Percentiles rank a stretch among this genome's conserved stretches.
Evolutionary conservation across 192 early-diverging fungal genomes (phyloP).

Genomic region (Pilaira anomala): DNA sequence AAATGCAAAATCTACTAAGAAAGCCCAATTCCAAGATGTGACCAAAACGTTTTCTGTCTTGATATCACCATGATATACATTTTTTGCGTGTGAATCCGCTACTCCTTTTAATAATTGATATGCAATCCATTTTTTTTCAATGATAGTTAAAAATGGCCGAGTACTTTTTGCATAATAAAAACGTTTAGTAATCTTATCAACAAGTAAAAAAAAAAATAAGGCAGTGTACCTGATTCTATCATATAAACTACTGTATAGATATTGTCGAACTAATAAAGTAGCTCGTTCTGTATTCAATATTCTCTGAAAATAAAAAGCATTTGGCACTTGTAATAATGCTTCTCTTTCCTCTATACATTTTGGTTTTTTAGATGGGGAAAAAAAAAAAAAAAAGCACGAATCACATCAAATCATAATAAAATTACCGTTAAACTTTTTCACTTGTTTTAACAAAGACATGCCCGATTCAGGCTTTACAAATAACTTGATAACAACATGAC

Average conservation of each 20-base stretch:
- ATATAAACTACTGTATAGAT: constrained; percentile 90
- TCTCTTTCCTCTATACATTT: constrained; percentile 57
- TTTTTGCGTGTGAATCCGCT: constrained; percentile 69
- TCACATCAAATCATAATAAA: neutral
- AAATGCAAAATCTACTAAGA: constrained; percentile 82
- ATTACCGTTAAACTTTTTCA: constrained; percentile 57
- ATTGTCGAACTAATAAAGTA: constrained; percentile 86
- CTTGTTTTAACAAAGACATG: constrained; percentile 51
- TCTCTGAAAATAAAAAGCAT: constrained; percentile 73
- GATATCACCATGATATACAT: constrained; percentile 91
- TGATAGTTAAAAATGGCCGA: constrained; percentile 80
- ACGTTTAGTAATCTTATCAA: neutral
- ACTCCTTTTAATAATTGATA: constrained; percentile 83
- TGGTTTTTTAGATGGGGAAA: too few species aligned
- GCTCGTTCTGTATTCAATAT: constrained; percentile 88
- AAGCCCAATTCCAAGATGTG: constrained; percentile 95
- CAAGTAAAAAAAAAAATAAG: neutral
- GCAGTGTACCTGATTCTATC: constrained; percentile 79
- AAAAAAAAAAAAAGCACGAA: neutral
- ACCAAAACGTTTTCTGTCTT: constrained; percentile 94
- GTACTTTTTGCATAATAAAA: constrained; percentile 59
- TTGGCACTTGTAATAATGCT: constrained; percentile 64
- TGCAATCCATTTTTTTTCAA: constrained; percentile 95
- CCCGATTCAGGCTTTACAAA: constrained; percentile 83
- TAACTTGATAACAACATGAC: constrained; percentile 85